A percentile compares a stretch with the other conserved stretches of the same genome.
phyloP scores from a whole-genome alignment of 2,329 filamentous ascomycete species.

The Neoarthrinium moseri region DNA sequence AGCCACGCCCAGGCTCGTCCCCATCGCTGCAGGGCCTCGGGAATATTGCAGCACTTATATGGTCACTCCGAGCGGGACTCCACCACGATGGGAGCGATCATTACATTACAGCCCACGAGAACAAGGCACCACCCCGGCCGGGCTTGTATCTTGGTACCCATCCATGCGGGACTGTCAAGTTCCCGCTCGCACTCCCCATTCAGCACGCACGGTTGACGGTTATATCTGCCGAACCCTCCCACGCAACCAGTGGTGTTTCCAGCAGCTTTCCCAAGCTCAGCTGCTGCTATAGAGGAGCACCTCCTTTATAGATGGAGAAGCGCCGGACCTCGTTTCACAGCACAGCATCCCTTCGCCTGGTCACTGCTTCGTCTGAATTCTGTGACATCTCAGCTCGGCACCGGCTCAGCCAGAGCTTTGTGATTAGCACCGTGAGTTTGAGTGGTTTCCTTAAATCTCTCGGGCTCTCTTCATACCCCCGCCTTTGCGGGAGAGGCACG shows the following conservation, averaged over 20 bases:
- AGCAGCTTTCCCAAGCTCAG: slow-evolving; percentile 6
- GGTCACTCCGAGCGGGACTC: background rate
- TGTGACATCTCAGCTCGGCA: slow-evolving; percentile 3
- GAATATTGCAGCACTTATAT: slow-evolving; percentile 10
- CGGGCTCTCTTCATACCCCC: background rate
- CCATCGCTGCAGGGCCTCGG: slow-evolving; percentile 2
- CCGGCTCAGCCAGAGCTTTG: background rate
- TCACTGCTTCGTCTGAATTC: slow-evolving; percentile 2
- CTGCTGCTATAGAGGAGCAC: slow-evolving; percentile 1
- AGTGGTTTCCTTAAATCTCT: background rate
- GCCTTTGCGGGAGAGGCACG: background rate
- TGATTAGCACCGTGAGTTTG: background rate
- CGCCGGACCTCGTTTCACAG: slow-evolving; percentile 1
- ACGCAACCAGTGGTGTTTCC: background rate
- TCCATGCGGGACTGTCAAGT: background rate
- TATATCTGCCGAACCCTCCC: slow-evolving; percentile 10
- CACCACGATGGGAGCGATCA: slow-evolving; percentile 4
- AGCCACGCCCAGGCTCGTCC: slow-evolving; percentile 2
- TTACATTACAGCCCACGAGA: slow-evolving; percentile 5
- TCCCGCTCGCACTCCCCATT: slow-evolving; percentile 4
- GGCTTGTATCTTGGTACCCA: background rate
- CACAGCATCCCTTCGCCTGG: background rate
- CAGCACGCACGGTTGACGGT: too few species aligned
- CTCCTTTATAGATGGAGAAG: slow-evolving; percentile 2
- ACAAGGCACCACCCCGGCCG: slow-evolving; percentile 2